phyloP scores from a whole-genome alignment of 1,139 yeast genomes.

The Pichia cactophila region DNA sequence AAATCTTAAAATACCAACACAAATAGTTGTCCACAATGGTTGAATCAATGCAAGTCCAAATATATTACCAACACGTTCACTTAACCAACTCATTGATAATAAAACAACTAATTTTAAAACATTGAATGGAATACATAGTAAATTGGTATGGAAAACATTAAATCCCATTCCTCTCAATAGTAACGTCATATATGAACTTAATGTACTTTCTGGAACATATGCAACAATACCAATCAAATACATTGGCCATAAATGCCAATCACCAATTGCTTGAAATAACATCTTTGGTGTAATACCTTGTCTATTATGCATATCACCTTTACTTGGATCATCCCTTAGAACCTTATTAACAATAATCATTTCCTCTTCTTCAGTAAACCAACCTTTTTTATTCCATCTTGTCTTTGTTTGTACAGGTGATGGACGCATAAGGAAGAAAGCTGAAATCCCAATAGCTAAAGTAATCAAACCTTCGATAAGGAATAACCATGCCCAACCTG shows the following conservation, averaged over 20 bases:
- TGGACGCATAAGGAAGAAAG: conserved; percentile 54
- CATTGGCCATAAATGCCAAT: conserved; percentile 55
- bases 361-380: conserved; percentile 58
- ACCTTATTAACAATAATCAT: conserved; percentile 56
- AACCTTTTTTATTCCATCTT: conserved; percentile 40
- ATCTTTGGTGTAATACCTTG: conserved; percentile 38
- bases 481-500: conserved; percentile 63
- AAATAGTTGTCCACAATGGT: conserved; percentile 35
- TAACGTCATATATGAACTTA: conserved; percentile 43
- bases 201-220: conserved; percentile 38
- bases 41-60: conserved; percentile 30
- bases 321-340: conserved; percentile 60
- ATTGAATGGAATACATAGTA: conserved; percentile 45
- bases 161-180: conserved; percentile 48
- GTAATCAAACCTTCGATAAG: conserved; percentile 57
- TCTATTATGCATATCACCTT: conserved; percentile 63
- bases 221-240: conserved; percentile 44
- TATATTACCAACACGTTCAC: conserved; percentile 36
- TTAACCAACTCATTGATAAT: conserved; percentile 31
- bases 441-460: conserved; percentile 43
- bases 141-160: conserved; percentile 45
- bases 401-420: conserved; percentile 48
- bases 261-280: conserved; percentile 35
- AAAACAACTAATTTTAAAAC: conserved; percentile 33
- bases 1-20: conserved; percentile 37